Base-by-base conservation (phyloP, 805 yeast genomes). In the Candida nitratophila region DNA sequence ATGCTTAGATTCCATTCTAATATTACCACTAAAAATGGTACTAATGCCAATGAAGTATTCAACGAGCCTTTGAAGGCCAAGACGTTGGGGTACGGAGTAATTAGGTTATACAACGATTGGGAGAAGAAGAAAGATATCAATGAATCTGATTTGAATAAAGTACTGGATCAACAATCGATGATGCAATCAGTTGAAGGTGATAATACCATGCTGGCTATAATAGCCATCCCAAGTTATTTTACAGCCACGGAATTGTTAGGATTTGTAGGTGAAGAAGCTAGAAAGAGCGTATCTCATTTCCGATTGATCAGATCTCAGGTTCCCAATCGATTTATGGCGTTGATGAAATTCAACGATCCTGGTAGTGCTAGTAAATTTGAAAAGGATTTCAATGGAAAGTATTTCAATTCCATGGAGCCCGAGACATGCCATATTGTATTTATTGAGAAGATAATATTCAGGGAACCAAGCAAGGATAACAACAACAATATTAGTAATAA, bases 221-320 rank as follows among this genome's bases (percentile, higher is more conserved):
- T 88, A n/a, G 89, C 95, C 0, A 81, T 89, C 0, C 97, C 97
- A 0, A 79, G 85, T 11, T 90, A 89, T 59, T 83, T 89, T 61
- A 81, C 95, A 0, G 86, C 91, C 0, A 83, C 88, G 21, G 96
- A 89, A 54, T 59, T 90, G 21, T 60, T 89, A 4, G 95, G 91
- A 5, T 89, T 83, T 57, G 75, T 90, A 11, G 95, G 95, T 21
- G 81, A 81, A 39, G 64, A 70, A 1, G 70, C 74, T 26, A 63
- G 76, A 49, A 69, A 71, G 11, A 60, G 67, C 22, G 74, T 86
- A 1, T 73, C 89, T 0, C 93, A 88, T 64, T 73, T 88, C 47
- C 69, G 96, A 39, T 70, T 89, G 44, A 63, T 90, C 29, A 73
- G 82, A 55, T 78, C 89, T 37, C 77, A 76, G 15, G 72, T 73